Percentiles rank a stretch among this genome's conserved stretches.
Conservation (phyloP, 1,284 basidiomycete genomes). For the Phylloporus sp. region DNA sequence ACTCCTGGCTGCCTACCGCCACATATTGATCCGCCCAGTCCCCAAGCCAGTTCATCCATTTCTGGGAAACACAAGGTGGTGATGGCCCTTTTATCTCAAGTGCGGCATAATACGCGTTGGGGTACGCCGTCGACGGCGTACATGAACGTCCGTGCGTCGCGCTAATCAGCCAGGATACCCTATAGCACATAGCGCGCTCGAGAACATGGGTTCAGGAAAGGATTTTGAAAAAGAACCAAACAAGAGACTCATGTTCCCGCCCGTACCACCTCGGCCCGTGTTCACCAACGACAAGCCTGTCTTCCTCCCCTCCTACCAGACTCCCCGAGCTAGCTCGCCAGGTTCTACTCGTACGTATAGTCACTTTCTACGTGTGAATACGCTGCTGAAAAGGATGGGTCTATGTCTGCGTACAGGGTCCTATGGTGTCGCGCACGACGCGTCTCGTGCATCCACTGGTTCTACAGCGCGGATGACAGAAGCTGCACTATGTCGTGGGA, state of each 20-base stretch:
- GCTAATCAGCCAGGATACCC: conserved; percentile 35
- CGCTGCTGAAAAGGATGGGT: conserved; percentile 1
- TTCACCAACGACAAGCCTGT: conserved; percentile 48
- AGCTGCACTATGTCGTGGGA: background rate
- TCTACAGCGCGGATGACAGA: background rate
- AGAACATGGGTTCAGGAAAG: conserved; percentile 29
- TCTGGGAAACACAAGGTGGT: conserved; percentile 70
- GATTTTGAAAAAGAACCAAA: conserved; percentile 38
- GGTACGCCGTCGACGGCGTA: conserved; percentile 68
- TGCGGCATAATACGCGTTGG: conserved; percentile 64
- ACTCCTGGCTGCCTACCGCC: conserved; percentile 70
- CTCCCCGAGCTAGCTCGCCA: conserved; percentile 64
- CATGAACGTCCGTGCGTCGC: conserved; percentile 55
- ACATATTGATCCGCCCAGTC: conserved; percentile 58
- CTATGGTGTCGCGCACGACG: conserved; percentile 61
- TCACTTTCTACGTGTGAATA: background rate
- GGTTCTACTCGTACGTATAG: conserved; percentile 60
- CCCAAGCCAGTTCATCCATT: conserved; percentile 46
- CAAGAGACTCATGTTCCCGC: conserved; percentile 55
- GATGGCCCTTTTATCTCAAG: conserved; percentile 62
- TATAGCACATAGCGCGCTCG: conserved; percentile 26
- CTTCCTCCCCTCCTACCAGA: conserved; percentile 40
- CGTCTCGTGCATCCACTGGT: conserved; percentile 59
- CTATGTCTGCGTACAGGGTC: conserved; percentile 29
- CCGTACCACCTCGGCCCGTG: conserved; percentile 55